Base-by-base conservation (phyloP, 306 rosid genomes). In the Citrullus mucosospermus region DNA sequence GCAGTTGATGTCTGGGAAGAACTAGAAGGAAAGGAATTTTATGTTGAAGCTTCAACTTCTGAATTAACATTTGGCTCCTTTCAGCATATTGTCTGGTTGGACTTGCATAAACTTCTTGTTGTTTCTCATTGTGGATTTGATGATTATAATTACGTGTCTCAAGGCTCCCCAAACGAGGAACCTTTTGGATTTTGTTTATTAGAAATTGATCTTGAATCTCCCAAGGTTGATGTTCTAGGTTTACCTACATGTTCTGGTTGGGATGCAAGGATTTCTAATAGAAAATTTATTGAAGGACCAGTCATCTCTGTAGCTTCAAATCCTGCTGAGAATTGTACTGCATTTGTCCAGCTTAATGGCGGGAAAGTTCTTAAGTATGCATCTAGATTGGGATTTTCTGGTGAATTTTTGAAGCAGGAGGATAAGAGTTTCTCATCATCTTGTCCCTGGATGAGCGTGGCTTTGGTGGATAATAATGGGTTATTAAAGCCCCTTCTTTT, bases 381-480 rank as follows among this genome's bases (percentile, higher is more conserved):
- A 44, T 76, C 92, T 30, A 86, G 84, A 80, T 16, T 71, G 16
- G 96, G 93, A 78, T 78, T 83, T 66, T 78, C 82, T 70, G 65
- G 80, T 53, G 90, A 87, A 54, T 81, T 85, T 76, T 34, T 80
- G 73, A 93, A 91, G 79, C 89, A 85, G 51, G 87, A 84, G 84
- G 81, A 67, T 73, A 84, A 59, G 81, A 91, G 86, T 71, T 90
- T 92, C 83, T 84, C 90, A 41, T 81, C 93, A 58, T 76, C 90
- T 77, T 95, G 96, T 80, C 93, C 97, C 54, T 88, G 91, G 96
- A 91, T 92, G 97, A 85, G 81, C 84, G 92, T 85, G 81, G 92
- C 78, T 41, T 80, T 83, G 76, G 87, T 89, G 72, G 83, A 84
- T 70, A 75, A 80, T 82, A 82, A 78, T 78, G 89, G 86, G 76